A percentile compares a stretch with the other conserved stretches of the same genome.
phyloP scores from a whole-genome alignment of 1,284 basidiomycete species.

The Tilletia caries region DNA sequence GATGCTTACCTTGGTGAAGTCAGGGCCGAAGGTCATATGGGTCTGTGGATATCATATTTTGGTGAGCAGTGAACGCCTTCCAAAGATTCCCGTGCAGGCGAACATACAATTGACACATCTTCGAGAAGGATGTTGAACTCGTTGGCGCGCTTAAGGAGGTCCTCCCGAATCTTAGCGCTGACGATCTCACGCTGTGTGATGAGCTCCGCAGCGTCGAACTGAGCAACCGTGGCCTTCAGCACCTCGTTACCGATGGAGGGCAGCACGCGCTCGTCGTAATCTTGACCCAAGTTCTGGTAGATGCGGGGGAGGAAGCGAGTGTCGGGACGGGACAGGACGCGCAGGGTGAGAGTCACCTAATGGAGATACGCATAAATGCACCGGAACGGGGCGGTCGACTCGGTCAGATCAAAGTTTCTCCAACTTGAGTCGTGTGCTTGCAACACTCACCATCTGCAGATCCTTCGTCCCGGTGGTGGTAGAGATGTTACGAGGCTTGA shows the following conservation, averaged over 20 bases:
- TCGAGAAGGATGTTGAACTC: constrained; percentile 96
- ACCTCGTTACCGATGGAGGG: constrained; percentile 86
- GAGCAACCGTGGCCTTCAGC: constrained; percentile 88
- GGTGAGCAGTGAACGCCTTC: background rate
- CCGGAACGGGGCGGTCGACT: too few relatives aligned
- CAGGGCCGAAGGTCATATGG: constrained; percentile 61
- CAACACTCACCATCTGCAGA: constrained; percentile 78
- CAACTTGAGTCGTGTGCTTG: too few relatives aligned
- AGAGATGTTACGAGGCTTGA: constrained; percentile 95
- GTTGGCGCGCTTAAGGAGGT: constrained; percentile 84
- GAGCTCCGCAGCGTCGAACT: constrained; percentile 96
- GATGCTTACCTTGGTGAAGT: constrained; percentile 58
- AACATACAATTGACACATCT: constrained; percentile 78
- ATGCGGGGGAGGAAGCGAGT: constrained; percentile 82
- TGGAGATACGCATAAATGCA: too few relatives aligned
- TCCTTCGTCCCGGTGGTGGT: constrained; percentile 94
- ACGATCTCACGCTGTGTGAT: constrained; percentile 69
- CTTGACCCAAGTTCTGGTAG: constrained; percentile 88
- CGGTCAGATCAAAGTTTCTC: too few relatives aligned
- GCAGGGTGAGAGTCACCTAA: constrained; percentile 77
- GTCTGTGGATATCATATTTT: constrained; percentile 49
- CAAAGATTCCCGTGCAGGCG: background rate
- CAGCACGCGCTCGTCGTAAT: constrained; percentile 91
- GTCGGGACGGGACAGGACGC: constrained; percentile 91
- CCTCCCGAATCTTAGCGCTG: constrained; percentile 87